Evolutionary conservation across 495 filamentous ascomycete species (phyloP).

Genomic region (Talaromyces ruber): DNA sequence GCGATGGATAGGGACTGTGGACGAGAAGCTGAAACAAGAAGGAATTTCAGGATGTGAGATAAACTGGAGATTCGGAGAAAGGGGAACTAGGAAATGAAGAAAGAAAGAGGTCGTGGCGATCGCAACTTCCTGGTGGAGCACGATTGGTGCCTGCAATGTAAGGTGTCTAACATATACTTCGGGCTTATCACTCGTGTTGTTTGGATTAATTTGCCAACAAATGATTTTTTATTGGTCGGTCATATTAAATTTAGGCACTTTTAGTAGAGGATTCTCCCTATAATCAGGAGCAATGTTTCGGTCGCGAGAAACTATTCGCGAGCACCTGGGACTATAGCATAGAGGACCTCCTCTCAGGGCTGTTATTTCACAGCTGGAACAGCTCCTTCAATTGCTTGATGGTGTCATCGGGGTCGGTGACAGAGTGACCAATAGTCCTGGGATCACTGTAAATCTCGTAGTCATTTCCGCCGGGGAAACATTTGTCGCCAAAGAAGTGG

Average conservation of each 20-base stretch:
- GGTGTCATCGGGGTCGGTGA: slow-evolving; percentile 75
- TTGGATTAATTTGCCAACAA: background rate
- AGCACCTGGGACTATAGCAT: background rate
- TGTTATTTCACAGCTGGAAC: slow-evolving; percentile 51
- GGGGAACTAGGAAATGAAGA: slow-evolving; percentile 11
- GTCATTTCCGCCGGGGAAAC: slow-evolving; percentile 81
- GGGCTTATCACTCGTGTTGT: background rate
- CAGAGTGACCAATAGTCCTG: slow-evolving; percentile 75
- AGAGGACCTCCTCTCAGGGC: background rate
- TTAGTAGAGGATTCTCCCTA: background rate
- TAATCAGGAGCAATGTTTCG: background rate
- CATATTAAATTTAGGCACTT: background rate
- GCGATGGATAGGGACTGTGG: slow-evolving; percentile 3
- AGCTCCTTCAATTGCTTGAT: slow-evolving; percentile 65
- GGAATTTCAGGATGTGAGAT: slow-evolving; percentile 2
- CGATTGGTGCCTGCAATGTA: background rate
- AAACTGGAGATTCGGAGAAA: slow-evolving; percentile 14
- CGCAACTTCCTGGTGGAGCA: background rate
- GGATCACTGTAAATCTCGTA: slow-evolving; percentile 83
- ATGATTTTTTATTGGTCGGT: background rate
- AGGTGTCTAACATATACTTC: background rate
- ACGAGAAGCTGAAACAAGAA: background rate
- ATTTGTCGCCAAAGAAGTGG: slow-evolving; percentile 99
- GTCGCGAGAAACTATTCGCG: background rate
- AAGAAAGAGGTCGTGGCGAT: background rate